Base-by-base conservation (phyloP, 108 stramenopile species). In the Poteriospumella lacustris region DNA sequence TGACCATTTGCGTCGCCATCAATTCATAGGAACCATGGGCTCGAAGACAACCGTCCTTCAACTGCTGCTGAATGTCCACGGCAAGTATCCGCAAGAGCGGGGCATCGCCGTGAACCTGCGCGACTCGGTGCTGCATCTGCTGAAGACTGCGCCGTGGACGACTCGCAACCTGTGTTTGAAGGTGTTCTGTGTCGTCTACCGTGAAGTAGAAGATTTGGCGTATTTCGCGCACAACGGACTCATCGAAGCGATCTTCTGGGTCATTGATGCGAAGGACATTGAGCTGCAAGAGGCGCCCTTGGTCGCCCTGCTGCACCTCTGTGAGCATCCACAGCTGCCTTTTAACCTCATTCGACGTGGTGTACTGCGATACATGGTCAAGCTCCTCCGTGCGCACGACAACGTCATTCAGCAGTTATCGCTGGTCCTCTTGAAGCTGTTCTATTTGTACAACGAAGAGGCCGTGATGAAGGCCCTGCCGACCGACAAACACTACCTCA, bases 251-350 rank as follows among this genome's bases (percentile, higher is more conserved):
- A 9, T 73, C 9, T 56, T 42, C 36, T 3, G 9, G 12, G 70
- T 73, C 9, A 73, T 73, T 73, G 31, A 73, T 73, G 41, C 3
- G 44, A 73, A 73, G 36, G 40, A 33, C 9, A 19, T 15, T 67
- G 70, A 73, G 38, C 41, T 73, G 70, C 70, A 73, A 73, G 70
- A 73, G 42, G 70, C 70, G 9, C 70, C 70, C 5, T 9, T 73
- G 9, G 70, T 73, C 36, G 5, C 12, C 36, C 33, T 73, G 12
- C 12, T 73, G 9, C 36, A 44, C 41, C 70, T 73, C 15, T 26
- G 12, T 9, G 31, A 5, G 5, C 36, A 73, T 56, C 70, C 70
- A 33, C 15, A 42, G 5, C 15, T 73, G 9, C 70, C 70, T 26
- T 3, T 34, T 19, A 34, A 34, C 28, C 9, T 64, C 33, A 31